Evolutionary conservation across 345 rosid genomes (phyloP).

Genomic region (Euphorbia peplus): DNA sequence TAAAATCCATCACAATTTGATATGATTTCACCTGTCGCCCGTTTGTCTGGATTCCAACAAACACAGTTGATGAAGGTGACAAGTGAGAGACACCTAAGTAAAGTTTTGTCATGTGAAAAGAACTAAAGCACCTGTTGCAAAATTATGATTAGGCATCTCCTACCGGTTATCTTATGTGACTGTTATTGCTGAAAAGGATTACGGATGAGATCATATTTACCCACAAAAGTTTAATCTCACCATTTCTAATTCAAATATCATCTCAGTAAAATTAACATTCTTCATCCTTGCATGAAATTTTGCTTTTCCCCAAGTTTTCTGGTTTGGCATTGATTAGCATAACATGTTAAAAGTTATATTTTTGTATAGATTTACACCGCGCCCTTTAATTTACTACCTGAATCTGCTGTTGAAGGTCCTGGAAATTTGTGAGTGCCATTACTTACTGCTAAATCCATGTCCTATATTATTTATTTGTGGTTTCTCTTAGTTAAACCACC

Average conservation of each 20-base stretch:
- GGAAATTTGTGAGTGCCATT: constrained; percentile 68
- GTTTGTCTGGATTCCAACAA: too few species aligned
- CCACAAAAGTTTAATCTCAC: background rate
- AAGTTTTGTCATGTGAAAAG: too few species aligned
- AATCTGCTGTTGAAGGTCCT: constrained; percentile 68
- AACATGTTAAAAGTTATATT: background rate
- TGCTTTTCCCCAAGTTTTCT: background rate
- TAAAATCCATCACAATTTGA: too few species aligned
- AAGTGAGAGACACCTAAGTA: too few species aligned
- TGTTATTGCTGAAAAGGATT: too few species aligned
- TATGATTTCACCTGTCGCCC: too few species aligned
- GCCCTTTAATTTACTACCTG: constrained; percentile 68
- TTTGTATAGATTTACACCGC: constrained; percentile 55
- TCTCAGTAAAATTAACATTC: background rate
- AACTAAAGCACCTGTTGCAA: too few species aligned
- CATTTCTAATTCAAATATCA: background rate
- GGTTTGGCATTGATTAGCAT: background rate
- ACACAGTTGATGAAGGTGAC: too few species aligned
- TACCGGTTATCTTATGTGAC: too few species aligned
- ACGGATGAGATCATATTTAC: too few species aligned
- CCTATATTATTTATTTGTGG: background rate
- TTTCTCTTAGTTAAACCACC: background rate
- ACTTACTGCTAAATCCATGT: background rate
- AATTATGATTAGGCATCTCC: too few species aligned
- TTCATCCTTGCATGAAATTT: background rate